A percentile compares a stretch with the other conserved stretches of the same genome.
These are phyloP conservation scores for Candida lessepsii DNA, from an alignment of 805 yeast species.

Conservation along the genomic window DNA sequence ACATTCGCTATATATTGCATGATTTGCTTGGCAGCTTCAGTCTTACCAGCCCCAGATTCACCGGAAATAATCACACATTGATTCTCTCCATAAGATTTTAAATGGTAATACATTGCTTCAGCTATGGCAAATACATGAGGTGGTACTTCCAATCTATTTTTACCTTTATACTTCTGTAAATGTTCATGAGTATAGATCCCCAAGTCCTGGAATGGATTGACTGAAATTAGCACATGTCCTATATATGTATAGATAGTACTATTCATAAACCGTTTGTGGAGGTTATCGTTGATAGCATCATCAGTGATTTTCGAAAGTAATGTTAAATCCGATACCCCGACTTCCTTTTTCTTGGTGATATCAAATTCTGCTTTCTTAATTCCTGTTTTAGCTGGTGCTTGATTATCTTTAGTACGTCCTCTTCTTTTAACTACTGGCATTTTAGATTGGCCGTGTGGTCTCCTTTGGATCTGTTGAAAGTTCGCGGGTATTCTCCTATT, in stretches of 20 bases:
- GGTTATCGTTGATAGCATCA: slow-evolving; percentile 87
- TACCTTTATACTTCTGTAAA: slow-evolving; percentile 77
- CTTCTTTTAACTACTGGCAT: slow-evolving; percentile 63
- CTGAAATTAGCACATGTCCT: slow-evolving; percentile 92
- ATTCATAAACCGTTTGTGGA: slow-evolving; percentile 84
- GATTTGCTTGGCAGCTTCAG: slow-evolving; percentile 96
- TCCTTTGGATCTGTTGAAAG: neutral
- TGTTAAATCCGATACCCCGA: slow-evolving; percentile 96
- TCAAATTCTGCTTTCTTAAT: slow-evolving; percentile 90
- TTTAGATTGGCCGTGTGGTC: slow-evolving; percentile 23
- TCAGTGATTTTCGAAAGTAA: slow-evolving; percentile 84
- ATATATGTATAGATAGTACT: slow-evolving; percentile 90
- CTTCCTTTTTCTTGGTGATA: slow-evolving; percentile 84
- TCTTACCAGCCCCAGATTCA: slow-evolving; percentile 97
- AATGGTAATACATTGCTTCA: slow-evolving; percentile 91
- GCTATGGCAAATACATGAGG: slow-evolving; percentile 99
- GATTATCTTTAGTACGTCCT: slow-evolving; percentile 54
- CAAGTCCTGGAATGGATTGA: slow-evolving; percentile 92
- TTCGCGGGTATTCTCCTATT: no score
- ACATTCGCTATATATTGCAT: slow-evolving; percentile 96
- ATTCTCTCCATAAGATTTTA: slow-evolving; percentile 90
- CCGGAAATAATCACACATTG: slow-evolving; percentile 98
- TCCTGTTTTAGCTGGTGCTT: slow-evolving; percentile 56
- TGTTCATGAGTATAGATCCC: slow-evolving; percentile 89
- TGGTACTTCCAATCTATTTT: slow-evolving; percentile 92